Percentiles rank a stretch among this genome's conserved stretches.
These are phyloP conservation scores for Cyberlindnera suaveolens DNA, from an alignment of 805 yeast genomes.

Conservation along the genomic window DNA sequence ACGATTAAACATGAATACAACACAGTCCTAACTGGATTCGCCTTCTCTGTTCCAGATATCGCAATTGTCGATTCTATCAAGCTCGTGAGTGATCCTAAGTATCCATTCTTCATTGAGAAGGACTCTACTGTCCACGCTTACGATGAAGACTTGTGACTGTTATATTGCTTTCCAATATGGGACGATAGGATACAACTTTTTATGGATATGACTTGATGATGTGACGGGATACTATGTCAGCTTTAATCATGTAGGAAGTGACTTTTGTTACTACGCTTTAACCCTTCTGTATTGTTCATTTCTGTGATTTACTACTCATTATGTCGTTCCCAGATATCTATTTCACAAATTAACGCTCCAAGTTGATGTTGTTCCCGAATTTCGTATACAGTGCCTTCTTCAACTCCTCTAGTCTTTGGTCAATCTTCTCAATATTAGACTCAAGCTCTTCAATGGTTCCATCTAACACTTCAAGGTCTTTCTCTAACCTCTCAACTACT, in stretches of 20 bases:
- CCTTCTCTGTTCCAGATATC: slow-evolving; percentile 32
- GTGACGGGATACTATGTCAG: no score
- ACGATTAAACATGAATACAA: slow-evolving; percentile 40
- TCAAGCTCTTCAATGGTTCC: slow-evolving; percentile 41
- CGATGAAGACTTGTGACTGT: slow-evolving; percentile 10
- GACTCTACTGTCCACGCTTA: slow-evolving; percentile 32
- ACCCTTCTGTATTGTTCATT: no score
- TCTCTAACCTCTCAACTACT: slow-evolving; percentile 63
- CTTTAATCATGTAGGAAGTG: no score
- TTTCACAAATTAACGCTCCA: slow-evolving; percentile 47
- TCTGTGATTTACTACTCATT: no score
- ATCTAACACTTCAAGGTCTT: slow-evolving; percentile 50
- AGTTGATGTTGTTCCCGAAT: slow-evolving; percentile 83
- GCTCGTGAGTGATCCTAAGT: slow-evolving; percentile 20
- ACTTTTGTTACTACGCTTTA: no score
- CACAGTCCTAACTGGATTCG: slow-evolving; percentile 41
- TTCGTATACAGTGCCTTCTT: slow-evolving; percentile 78
- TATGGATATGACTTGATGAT: no score
- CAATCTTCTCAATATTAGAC: slow-evolving; percentile 42
- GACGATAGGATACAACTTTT: no score
- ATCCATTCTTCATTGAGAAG: slow-evolving; percentile 39
- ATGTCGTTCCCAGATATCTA: no score
- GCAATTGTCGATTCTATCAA: slow-evolving; percentile 20
- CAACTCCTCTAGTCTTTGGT: slow-evolving; percentile 48
- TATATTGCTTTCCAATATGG: no score